phyloP scores from a whole-genome alignment of 495 filamentous ascomycete species.

The Schizothecium vesticola region DNA sequence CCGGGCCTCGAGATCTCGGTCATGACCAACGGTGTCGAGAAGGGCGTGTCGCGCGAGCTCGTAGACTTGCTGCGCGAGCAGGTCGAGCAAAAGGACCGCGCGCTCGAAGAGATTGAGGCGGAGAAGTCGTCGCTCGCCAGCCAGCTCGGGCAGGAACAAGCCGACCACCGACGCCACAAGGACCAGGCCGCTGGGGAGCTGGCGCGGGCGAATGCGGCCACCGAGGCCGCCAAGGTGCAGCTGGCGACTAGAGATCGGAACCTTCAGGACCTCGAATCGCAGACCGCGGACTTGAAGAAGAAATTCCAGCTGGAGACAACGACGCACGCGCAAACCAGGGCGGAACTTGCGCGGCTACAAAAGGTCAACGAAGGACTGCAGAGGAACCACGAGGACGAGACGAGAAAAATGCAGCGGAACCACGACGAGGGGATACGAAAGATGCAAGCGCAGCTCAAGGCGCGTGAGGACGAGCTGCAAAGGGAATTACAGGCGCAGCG shows the following conservation, averaged over 20 bases:
- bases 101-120: slow-evolving; percentile 61
- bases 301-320: slow-evolving; percentile 64
- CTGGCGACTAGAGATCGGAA: slow-evolving; percentile 59
- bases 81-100: slow-evolving; percentile 64
- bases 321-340: slow-evolving; percentile 61
- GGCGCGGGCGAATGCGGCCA: slow-evolving; percentile 56
- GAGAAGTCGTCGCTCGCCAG: slow-evolving; percentile 61
- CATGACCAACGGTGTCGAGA: slow-evolving; percentile 70
- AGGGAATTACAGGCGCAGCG: slow-evolving; percentile 32
- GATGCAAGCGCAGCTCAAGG: slow-evolving; percentile 37
- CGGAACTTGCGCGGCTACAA: slow-evolving; percentile 62
- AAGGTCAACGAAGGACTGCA: slow-evolving; percentile 68
- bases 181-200: slow-evolving; percentile 63
- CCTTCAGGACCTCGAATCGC: slow-evolving; percentile 59
- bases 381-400: slow-evolving; percentile 54
- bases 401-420: slow-evolving; percentile 17
- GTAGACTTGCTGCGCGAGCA: slow-evolving; percentile 78
- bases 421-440: slow-evolving; percentile 33
- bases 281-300: slow-evolving; percentile 54
- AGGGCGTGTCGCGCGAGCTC: slow-evolving; percentile 75
- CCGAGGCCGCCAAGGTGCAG: slow-evolving; percentile 64
- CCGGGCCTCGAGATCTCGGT: slow-evolving; percentile 79
- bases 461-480: slow-evolving; percentile 45
- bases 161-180: slow-evolving; percentile 66
- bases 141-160: slow-evolving; percentile 70